phyloP scores from a whole-genome alignment of 805 yeast species.

The Sugiyamaella floridensis region DNA sequence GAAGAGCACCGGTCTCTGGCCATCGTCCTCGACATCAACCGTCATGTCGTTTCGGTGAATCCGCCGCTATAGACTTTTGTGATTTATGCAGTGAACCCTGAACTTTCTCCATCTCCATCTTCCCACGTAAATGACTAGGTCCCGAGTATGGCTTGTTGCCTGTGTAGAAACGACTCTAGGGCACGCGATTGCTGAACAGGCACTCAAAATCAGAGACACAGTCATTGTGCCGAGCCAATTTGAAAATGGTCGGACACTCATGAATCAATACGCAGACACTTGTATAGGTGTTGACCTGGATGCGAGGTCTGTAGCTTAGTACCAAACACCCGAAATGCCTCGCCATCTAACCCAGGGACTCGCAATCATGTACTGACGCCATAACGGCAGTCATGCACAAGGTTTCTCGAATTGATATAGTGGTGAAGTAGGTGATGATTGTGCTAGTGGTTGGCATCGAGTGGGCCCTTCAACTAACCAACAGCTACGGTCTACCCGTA shows the following conservation, averaged over 20 bases:
- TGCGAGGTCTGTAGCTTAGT: conserved; percentile 9
- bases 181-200: conserved; percentile 12
- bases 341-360: conserved; percentile 4
- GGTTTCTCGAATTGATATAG: conserved; percentile 18
- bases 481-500: conserved; percentile 1
- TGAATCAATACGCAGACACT: conserved; percentile 7
- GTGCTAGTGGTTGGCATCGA: not conserved
- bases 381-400: conserved; percentile 14
- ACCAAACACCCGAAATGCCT: no score
- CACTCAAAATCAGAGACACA: conserved; percentile 13
- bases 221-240: conserved; percentile 9
- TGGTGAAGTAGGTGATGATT: conserved; percentile 12
- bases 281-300: conserved; percentile 12
- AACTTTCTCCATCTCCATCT: not conserved
- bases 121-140: conserved; percentile 1
- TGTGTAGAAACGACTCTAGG: conserved; percentile 11
- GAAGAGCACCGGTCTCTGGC: not conserved
- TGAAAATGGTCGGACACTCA: not conserved
- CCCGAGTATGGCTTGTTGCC: conserved; percentile 18
- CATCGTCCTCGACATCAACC: not conserved
- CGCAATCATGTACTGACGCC: conserved; percentile 14
- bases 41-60: not conserved
- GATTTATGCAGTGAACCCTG: not conserved
- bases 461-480: not conserved
- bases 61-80: not conserved